Evolutionary conservation across 1,284 basidiomycete genomes (phyloP).

Genomic region (Blastosporella zonata): DNA sequence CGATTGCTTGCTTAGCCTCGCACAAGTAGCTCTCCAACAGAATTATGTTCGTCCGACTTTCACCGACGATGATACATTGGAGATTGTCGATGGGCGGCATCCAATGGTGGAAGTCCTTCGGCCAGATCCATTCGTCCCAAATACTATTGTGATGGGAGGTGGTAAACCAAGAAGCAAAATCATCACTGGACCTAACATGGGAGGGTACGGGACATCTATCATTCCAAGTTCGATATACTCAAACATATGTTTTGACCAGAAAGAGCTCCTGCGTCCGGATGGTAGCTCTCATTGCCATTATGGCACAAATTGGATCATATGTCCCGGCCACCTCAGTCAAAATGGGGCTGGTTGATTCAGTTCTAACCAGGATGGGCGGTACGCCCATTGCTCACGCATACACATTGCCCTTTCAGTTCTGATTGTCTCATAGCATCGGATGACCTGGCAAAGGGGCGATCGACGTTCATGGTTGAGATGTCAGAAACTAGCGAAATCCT

Average conservation of each 20-base stretch:
- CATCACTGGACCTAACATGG: constrained; percentile 85
- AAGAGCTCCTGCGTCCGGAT: constrained; percentile 79
- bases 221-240: not conserved
- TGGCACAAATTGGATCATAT: constrained; percentile 71
- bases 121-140: constrained; percentile 80
- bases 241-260: constrained; percentile 27
- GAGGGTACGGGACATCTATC: constrained; percentile 40
- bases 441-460: constrained; percentile 79
- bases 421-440: constrained; percentile 64
- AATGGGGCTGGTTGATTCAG: constrained; percentile 78
- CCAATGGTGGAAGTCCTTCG: constrained; percentile 80
- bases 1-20: constrained; percentile 77
- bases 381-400: constrained; percentile 20
- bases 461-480: constrained; percentile 97
- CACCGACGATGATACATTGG: constrained; percentile 53
- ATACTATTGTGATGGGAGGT: constrained; percentile 57
- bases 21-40: constrained; percentile 66
- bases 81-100: constrained; percentile 74
- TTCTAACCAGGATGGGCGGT: constrained; percentile 88
- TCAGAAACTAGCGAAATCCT: constrained; percentile 92
- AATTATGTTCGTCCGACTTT: constrained; percentile 74
- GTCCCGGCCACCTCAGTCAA: constrained; percentile 73
- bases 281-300: constrained; percentile 71
- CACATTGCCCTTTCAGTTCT: constrained; percentile 1
- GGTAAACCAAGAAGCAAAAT: constrained; percentile 61